phyloP scores from a whole-genome alignment of 169 alveolate species.

The Eimeria praecox region DNA sequence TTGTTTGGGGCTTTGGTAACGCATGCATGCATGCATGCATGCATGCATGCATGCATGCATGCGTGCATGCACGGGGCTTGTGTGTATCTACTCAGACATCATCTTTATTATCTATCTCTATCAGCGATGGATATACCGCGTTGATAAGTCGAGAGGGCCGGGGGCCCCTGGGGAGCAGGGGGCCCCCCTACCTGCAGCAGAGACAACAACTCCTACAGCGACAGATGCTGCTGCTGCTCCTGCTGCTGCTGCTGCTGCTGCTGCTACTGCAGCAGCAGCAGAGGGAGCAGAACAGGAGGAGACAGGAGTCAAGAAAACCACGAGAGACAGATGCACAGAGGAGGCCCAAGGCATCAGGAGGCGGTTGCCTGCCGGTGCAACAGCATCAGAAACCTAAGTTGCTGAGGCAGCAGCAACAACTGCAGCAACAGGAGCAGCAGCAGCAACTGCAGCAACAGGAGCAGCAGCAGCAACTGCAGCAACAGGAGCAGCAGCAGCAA shows the following conservation, averaged over 20 bases:
- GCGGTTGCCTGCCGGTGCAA: not conserved
- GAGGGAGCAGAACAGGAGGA: not conserved
- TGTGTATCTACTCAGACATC: constrained; percentile 84
- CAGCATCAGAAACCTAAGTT: not conserved
- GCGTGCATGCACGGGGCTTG: not conserved
- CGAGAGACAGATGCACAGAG: not conserved
- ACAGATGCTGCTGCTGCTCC: not conserved
- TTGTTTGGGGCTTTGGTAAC: not conserved
- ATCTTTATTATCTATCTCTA: constrained; percentile 95
- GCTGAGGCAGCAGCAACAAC: not conserved
- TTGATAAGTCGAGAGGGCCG: constrained; percentile 74
- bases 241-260: constrained; percentile 6
- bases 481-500: not conserved
- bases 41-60: not conserved
- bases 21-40: too few relatives aligned
- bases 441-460: not conserved
- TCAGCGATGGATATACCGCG: constrained; percentile 93
- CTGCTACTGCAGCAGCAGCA: not conserved
- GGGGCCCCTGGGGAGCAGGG: constrained; percentile 34
- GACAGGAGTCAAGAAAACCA: not conserved
- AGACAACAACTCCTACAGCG: not conserved
- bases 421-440: not conserved
- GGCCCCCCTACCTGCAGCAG: not conserved
- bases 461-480: not conserved
- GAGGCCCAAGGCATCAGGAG: constrained; percentile 1